These are phyloP conservation scores for Fusarium sp. DNA, from an alignment of 2,329 filamentous ascomycete genomes.

Conservation along the genomic window DNA sequence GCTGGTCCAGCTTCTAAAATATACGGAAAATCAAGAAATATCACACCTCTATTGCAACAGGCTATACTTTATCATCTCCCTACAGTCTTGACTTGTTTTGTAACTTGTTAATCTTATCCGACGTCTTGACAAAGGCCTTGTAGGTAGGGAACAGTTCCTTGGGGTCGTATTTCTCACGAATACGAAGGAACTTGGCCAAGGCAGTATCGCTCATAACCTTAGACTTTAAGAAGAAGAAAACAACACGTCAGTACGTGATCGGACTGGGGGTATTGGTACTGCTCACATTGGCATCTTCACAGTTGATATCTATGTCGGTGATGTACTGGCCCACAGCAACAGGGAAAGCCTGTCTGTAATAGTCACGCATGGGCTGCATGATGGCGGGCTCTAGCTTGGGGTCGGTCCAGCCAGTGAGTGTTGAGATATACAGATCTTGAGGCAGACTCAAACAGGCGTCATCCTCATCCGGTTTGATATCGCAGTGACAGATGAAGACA, in stretches of 20 bases:
- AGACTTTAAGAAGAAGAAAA: background rate
- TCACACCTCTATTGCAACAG: background rate
- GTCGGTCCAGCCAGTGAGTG: slow-evolving; percentile 12
- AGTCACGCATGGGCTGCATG: background rate
- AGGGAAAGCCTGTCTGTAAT: background rate
- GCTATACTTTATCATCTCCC: background rate
- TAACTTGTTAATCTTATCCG: background rate
- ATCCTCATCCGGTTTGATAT: slow-evolving; percentile 1
- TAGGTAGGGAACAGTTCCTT: background rate
- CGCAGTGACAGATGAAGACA: background rate
- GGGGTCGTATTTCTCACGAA: slow-evolving; percentile 2
- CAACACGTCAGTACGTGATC: background rate
- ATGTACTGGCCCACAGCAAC: slow-evolving; percentile 4
- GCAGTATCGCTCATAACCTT: background rate
- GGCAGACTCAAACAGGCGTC: slow-evolving; percentile 6
- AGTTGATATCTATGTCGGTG: slow-evolving; percentile 5
- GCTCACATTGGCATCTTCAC: background rate
- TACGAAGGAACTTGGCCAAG: background rate
- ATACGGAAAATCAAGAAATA: background rate
- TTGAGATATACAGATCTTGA: slow-evolving; percentile 12
- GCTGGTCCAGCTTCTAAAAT: background rate
- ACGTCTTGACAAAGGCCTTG: background rate
- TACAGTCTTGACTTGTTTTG: background rate
- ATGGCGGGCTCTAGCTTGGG: background rate
- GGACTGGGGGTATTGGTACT: background rate